Evolutionary conservation across 192 early-diverging fungal genomes (phyloP).

Genomic region (Thoreauomyces humboldtii): DNA sequence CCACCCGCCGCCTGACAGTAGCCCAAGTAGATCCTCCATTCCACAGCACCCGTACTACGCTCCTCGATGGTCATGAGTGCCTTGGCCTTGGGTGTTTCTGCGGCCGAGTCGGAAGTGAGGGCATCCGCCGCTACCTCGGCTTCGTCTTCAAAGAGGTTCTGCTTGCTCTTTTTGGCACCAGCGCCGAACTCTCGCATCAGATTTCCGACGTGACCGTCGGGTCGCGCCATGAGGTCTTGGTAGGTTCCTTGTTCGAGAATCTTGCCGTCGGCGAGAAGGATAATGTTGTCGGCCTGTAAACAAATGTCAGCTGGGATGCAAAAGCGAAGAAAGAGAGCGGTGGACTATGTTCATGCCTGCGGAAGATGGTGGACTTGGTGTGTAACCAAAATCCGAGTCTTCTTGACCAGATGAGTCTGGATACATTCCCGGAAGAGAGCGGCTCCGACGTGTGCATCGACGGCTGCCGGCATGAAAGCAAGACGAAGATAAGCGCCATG

Average conservation of each 20-base stretch:
- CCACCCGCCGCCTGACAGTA: constrained; percentile 49
- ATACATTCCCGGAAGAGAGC: constrained; percentile 37
- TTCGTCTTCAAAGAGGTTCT: constrained; percentile 16
- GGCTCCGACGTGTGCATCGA: constrained; percentile 41
- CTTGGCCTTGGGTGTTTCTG: not conserved
- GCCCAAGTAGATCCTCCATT: constrained; percentile 30
- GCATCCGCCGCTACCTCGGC: constrained; percentile 30
- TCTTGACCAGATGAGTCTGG: constrained; percentile 56
- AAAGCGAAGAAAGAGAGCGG: too few species aligned
- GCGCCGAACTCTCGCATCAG: constrained; percentile 15
- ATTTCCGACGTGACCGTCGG: not conserved
- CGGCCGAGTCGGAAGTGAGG: not conserved
- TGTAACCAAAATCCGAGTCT: constrained; percentile 76
- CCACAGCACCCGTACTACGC: constrained; percentile 41
- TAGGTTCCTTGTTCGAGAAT: constrained; percentile 62
- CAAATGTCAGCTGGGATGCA: too few species aligned
- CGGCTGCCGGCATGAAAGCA: too few species aligned
- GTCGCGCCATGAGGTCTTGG: constrained; percentile 46
- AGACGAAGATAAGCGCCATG: too few species aligned
- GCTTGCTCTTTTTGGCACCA: constrained; percentile 8
- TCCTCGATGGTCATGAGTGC: constrained; percentile 45
- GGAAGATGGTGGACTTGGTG: constrained; percentile 72
- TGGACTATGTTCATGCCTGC: too few species aligned
- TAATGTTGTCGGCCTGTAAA: constrained; percentile 67
- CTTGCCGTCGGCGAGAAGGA: constrained; percentile 64